Percentiles rank a stretch among this genome's conserved stretches.
Evolutionary conservation across 2,329 filamentous ascomycete genomes (phyloP).

Genomic region (Ophiobolus disseminans): DNA sequence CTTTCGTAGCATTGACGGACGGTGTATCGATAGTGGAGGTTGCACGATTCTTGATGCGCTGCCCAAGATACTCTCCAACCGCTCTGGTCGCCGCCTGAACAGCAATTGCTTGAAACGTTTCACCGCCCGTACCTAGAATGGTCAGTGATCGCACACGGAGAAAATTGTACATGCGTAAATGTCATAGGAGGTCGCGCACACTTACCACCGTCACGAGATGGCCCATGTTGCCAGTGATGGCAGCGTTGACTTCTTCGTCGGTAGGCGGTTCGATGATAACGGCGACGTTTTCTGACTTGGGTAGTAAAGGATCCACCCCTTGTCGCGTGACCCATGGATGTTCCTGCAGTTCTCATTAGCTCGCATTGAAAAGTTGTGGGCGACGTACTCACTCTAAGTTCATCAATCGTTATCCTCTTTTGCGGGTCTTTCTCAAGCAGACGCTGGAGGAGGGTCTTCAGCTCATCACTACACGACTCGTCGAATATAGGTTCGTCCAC

Average conservation of each 20-base stretch:
- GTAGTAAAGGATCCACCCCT: conserved; percentile 78
- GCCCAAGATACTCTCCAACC: conserved; percentile 67
- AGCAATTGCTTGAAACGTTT: conserved; percentile 84
- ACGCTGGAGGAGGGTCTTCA: conserved; percentile 74
- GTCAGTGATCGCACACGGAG: background rate
- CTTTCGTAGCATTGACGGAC: conserved; percentile 49
- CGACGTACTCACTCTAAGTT: conserved; percentile 71
- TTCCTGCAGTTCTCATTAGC: conserved; percentile 64
- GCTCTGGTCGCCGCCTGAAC: conserved; percentile 60
- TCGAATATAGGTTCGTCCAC: conserved; percentile 70
- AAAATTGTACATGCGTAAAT: background rate
- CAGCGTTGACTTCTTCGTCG: conserved; percentile 86
- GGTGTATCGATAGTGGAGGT: conserved; percentile 63
- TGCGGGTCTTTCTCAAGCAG: conserved; percentile 85
- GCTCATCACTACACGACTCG: conserved; percentile 68
- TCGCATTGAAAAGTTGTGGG: background rate
- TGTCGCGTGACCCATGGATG: conserved; percentile 92
- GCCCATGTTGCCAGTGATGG: conserved; percentile 88
- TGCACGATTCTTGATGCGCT: conserved; percentile 65
- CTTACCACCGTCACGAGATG: conserved; percentile 81
- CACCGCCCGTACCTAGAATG: conserved; percentile 80
- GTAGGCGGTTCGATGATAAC: conserved; percentile 83
- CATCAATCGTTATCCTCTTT: conserved; percentile 81
- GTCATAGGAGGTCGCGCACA: conserved; percentile 11
- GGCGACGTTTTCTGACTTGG: conserved; percentile 84